A percentile compares a stretch with the other conserved stretches of the same genome.
Conservation (phyloP, 1,284 basidiomycete genomes). For the Moniliella sp. region DNA sequence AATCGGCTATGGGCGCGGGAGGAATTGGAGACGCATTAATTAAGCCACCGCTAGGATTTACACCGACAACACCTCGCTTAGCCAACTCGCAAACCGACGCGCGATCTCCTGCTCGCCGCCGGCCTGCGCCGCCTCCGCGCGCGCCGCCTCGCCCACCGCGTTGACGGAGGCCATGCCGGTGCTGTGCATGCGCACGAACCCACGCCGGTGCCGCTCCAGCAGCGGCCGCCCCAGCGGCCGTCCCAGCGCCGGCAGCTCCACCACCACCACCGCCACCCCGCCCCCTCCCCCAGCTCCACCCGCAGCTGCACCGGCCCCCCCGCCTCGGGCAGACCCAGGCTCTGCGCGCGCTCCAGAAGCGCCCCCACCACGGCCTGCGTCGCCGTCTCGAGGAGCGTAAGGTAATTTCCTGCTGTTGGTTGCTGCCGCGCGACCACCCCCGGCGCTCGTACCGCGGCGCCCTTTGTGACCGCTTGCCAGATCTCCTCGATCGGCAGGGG, state of each 20-base stretch:
- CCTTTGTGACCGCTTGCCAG: constrained; percentile 59
- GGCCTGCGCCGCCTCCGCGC: constrained; percentile 6
- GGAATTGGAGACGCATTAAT: too few species aligned
- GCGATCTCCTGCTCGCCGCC: neutral
- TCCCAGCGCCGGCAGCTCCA: neutral
- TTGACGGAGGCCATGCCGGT: constrained; percentile 13
- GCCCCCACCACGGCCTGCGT: constrained; percentile 18
- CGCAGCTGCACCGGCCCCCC: neutral
- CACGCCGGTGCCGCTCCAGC: constrained; percentile 18
- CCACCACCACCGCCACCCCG: neutral
- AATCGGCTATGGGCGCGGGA: too few species aligned
- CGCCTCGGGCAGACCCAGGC: constrained; percentile 6
- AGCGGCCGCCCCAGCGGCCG: neutral
- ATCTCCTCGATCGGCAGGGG: constrained; percentile 51
- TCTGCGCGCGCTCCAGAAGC: constrained; percentile 6
- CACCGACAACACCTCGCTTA: neutral
- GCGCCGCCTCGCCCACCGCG: constrained; percentile 9
- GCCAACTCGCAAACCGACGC: neutral
- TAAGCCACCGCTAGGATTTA: too few species aligned
- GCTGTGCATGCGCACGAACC: constrained; percentile 24
- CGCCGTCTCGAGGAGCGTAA: constrained; percentile 30
- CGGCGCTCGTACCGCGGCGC: constrained; percentile 59
- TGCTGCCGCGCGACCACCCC: constrained; percentile 44
- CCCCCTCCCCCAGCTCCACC: neutral
- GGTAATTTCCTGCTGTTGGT: constrained; percentile 34